A percentile compares a stretch with the other conserved stretches of the same genome.
Conservation (phyloP, 768 basidiomycete species). For the Suillus plorans region DNA sequence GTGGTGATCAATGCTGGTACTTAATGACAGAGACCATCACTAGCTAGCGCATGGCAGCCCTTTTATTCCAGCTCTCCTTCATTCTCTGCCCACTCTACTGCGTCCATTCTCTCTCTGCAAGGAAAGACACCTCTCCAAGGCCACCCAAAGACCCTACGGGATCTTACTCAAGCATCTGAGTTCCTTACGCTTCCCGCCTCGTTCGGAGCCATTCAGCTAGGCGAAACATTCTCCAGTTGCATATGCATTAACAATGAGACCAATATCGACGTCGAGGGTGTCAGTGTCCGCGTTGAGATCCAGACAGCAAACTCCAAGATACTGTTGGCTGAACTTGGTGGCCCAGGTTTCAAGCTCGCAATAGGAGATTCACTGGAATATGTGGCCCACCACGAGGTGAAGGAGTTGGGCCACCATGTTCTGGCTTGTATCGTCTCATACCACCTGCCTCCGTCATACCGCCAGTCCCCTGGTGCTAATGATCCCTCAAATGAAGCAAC, state of each 20-base stretch:
- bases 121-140: conserved; percentile 66
- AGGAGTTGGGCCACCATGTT: conserved; percentile 91
- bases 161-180: conserved; percentile 77
- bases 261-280: conserved; percentile 57
- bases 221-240: conserved; percentile 84
- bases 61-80: conserved; percentile 84
- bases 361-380: conserved; percentile 64
- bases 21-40: conserved; percentile 60
- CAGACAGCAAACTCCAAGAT: conserved; percentile 75
- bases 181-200: conserved; percentile 78
- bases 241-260: conserved; percentile 84
- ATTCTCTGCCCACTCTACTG: conserved; percentile 79
- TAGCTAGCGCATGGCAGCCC: conserved; percentile 80
- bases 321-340: conserved; percentile 63
- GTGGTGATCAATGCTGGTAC: conserved; percentile 2
- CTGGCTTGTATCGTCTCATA: conserved; percentile 84
- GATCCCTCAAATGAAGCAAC: conserved; percentile 54
- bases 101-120: conserved; percentile 76
- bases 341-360: conserved; percentile 44
- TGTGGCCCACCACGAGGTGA: conserved; percentile 84
- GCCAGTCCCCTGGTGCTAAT: conserved; percentile 46
- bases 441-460: conserved; percentile 61
- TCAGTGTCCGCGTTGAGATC: conserved; percentile 77
- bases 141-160: conserved; percentile 82
- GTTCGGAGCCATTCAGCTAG: conserved; percentile 86